phyloP scores from a whole-genome alignment of 78 protist genomes.

The Cyanophora paradoxa region DNA sequence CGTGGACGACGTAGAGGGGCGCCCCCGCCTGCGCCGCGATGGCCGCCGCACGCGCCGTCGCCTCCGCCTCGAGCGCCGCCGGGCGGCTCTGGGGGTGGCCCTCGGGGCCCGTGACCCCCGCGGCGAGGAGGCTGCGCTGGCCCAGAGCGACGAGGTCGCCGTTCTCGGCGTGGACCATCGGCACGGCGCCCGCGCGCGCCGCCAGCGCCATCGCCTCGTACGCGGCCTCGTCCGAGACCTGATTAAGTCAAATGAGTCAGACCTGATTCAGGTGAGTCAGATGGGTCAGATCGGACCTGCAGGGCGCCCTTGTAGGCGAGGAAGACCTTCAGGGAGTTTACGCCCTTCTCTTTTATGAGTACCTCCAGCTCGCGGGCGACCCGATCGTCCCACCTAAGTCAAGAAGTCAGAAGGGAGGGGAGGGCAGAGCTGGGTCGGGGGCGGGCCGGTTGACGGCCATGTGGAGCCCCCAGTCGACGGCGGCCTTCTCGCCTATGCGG shows the following conservation, averaged over 20 bases:
- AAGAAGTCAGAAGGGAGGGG: background rate
- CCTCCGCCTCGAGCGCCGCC: background rate
- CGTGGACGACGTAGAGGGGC: background rate
- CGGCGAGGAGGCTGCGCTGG: background rate
- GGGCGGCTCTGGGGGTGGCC: background rate
- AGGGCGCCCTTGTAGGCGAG: slow-evolving; percentile 14
- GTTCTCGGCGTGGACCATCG: background rate
- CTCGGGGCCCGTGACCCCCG: background rate
- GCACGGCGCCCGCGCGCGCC: background rate
- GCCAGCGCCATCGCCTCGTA: background rate
- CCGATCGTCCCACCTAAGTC: background rate
- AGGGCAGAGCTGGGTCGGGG: background rate
- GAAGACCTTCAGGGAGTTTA: background rate
- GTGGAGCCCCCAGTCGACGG: background rate
- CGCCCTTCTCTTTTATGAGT: background rate
- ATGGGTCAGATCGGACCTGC: too few species aligned
- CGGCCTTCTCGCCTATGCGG: background rate
- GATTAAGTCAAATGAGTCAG: too few species aligned
- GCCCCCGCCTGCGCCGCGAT: background rate
- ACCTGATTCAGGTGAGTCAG: too few species aligned
- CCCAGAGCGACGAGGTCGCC: background rate
- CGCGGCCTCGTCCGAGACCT: too few species aligned
- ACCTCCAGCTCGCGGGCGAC: background rate
- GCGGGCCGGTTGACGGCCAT: background rate
- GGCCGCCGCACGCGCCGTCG: too few species aligned